Percentiles rank a stretch among this genome's conserved stretches.
Conservation (phyloP, 352 stramenopile genomes). For the Pythium rhizo-oryzae region DNA sequence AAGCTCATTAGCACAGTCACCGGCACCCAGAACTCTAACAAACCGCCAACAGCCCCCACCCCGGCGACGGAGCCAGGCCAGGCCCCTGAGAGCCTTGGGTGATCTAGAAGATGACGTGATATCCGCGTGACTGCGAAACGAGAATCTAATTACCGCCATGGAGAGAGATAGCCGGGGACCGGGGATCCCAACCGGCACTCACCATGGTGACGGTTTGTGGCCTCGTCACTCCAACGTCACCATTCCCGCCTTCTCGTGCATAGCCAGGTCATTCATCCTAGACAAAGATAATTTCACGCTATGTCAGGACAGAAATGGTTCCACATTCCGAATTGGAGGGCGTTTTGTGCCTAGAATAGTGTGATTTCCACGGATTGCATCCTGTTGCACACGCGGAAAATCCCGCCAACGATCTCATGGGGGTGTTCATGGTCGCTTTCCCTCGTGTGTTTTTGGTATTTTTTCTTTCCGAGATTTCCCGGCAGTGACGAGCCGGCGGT, state of each 20-base stretch:
- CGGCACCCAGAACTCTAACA: neutral
- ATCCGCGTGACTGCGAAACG: neutral
- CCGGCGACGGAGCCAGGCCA: neutral
- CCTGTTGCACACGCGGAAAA: neutral
- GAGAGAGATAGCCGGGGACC: no score
- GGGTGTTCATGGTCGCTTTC: no score
- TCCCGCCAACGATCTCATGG: constrained; percentile 8
- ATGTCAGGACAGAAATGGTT: neutral
- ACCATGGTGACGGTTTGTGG: neutral
- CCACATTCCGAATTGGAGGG: neutral
- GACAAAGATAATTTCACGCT: neutral
- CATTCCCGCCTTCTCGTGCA: constrained; percentile 8
- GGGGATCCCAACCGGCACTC: no score
- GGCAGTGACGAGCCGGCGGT: constrained; percentile 7
- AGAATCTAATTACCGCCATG: no score
- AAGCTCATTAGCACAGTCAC: constrained; percentile 29
- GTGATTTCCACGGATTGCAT: neutral
- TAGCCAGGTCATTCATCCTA: constrained; percentile 5
- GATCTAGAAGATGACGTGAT: neutral
- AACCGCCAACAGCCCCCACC: neutral
- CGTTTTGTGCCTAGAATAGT: neutral
- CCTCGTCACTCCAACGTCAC: neutral
- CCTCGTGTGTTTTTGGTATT: constrained; percentile 1
- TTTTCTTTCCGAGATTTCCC: neutral
- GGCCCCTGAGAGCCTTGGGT: neutral